These are phyloP conservation scores for Colletotrichum tamarilloi DNA, from an alignment of 2,329 filamentous ascomycete genomes.

Conservation along the genomic window DNA sequence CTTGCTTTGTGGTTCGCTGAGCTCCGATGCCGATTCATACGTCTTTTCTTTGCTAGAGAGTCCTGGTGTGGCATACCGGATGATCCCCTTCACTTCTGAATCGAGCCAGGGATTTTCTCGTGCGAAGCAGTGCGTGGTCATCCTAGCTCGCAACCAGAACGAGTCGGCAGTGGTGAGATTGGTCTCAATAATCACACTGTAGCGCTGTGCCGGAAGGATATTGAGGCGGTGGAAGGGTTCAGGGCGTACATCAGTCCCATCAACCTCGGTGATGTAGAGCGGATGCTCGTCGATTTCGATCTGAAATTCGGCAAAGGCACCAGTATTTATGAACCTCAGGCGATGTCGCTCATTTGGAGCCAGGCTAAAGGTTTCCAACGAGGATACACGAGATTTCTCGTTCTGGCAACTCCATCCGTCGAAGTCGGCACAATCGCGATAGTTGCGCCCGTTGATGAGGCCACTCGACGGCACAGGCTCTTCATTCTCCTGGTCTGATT, in stretches of 20 bases:
- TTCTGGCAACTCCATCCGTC: constrained; percentile 57
- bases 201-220: constrained; percentile 77
- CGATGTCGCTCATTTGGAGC: constrained; percentile 69
- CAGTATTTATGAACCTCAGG: constrained; percentile 76
- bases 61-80: constrained; percentile 42
- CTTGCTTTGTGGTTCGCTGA: constrained; percentile 49
- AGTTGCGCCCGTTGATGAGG: constrained; percentile 67
- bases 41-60: not conserved
- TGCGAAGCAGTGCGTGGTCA: constrained; percentile 53
- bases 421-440: constrained; percentile 49
- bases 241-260: constrained; percentile 74
- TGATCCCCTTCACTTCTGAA: constrained; percentile 44
- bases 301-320: constrained; percentile 78
- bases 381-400: not conserved
- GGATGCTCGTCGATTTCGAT: constrained; percentile 76
- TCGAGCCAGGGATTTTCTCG: constrained; percentile 44
- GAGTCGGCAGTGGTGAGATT: constrained; percentile 63
- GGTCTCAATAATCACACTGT: constrained; percentile 72
- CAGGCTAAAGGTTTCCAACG: constrained; percentile 51
- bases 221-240: constrained; percentile 69
- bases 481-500: constrained; percentile 63
- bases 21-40: not conserved
- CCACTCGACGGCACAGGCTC: constrained; percentile 75
- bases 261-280: constrained; percentile 75
- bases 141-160: constrained; percentile 72